phyloP scores from a whole-genome alignment of 2,329 filamentous ascomycete genomes.

The Teratosphaeria nubilosa region DNA sequence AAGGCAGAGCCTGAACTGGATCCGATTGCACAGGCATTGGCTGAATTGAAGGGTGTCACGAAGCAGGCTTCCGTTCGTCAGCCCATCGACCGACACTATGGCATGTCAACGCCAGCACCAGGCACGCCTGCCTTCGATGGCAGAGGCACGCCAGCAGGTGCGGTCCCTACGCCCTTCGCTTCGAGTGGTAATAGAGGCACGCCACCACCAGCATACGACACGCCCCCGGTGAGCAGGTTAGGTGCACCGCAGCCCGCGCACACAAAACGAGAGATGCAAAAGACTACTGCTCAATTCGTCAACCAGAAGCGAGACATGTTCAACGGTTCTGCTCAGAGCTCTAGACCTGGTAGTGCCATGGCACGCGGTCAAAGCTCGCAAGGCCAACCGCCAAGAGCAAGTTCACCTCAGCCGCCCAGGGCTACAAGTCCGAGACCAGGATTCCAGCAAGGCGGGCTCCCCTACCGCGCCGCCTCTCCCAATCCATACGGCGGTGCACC shows the following conservation, averaged over 20 bases:
- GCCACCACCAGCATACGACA: constrained; percentile 80
- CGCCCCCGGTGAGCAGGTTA: constrained; percentile 60
- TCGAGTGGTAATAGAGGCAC: constrained; percentile 50
- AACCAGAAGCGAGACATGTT: constrained; percentile 77
- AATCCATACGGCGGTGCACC: constrained; percentile 46
- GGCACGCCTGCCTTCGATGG: constrained; percentile 26
- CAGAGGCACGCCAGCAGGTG: constrained; percentile 30
- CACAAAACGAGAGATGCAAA: constrained; percentile 90
- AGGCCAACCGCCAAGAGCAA: constrained; percentile 28
- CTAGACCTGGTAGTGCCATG: constrained; percentile 19
- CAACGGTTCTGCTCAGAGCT: constrained; percentile 20
- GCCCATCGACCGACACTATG: constrained; percentile 91
- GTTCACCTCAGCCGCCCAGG: constrained; percentile 60
- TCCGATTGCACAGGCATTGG: constrained; percentile 83
- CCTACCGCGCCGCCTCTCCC: constrained; percentile 44
- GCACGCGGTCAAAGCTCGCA: constrained; percentile 15
- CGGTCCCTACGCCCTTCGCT: constrained; percentile 36
- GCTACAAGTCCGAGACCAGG: constrained; percentile 46
- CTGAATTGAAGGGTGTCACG: constrained; percentile 77
- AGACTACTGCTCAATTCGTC: constrained; percentile 80
- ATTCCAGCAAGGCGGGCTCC: constrained; percentile 24
- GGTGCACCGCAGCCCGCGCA: constrained; percentile 86
- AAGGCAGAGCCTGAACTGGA: constrained; percentile 49
- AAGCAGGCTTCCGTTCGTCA: constrained; percentile 77
- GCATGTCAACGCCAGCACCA: constrained; percentile 70